A percentile compares a stretch with the other conserved stretches of the same genome.
These are phyloP conservation scores for Raphanus hybrid DNA, from an alignment of 441 rosid species.

Conservation along the genomic window DNA sequence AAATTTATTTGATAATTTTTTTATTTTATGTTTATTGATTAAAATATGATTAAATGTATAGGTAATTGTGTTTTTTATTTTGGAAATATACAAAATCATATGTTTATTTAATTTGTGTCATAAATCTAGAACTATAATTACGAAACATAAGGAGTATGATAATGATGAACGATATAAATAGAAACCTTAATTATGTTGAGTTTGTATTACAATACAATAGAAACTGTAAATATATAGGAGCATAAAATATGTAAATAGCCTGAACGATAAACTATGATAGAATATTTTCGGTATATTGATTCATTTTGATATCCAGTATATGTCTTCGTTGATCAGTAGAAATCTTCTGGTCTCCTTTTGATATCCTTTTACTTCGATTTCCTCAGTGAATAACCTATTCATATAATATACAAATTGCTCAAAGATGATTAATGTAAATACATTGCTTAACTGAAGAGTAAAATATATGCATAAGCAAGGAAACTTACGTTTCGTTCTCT, in stretches of 20 bases:
- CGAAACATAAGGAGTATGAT: not conserved
- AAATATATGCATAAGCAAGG: conserved; percentile 8
- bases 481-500: conserved; percentile 15
- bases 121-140: no score
- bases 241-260: not conserved
- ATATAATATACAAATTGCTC: not conserved
- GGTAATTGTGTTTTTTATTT: no score
- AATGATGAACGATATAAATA: not conserved
- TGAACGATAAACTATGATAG: not conserved
- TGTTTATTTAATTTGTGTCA: no score
- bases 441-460: not conserved
- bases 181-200: not conserved
- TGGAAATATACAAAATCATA: no score
- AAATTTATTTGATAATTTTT: no score
- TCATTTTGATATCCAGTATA: not conserved
- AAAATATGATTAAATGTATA: no score
- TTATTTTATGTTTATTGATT: no score
- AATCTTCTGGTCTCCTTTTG: conserved; percentile 2
- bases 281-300: not conserved
- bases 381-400: not conserved
- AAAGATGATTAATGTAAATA: not conserved
- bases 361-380: not conserved
- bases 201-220: not conserved
- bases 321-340: conserved; percentile 3
- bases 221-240: not conserved